Evolutionary conservation across 2,329 filamentous ascomycete genomes (phyloP).

Genomic region (Thielaviopsis euricoi): DNA sequence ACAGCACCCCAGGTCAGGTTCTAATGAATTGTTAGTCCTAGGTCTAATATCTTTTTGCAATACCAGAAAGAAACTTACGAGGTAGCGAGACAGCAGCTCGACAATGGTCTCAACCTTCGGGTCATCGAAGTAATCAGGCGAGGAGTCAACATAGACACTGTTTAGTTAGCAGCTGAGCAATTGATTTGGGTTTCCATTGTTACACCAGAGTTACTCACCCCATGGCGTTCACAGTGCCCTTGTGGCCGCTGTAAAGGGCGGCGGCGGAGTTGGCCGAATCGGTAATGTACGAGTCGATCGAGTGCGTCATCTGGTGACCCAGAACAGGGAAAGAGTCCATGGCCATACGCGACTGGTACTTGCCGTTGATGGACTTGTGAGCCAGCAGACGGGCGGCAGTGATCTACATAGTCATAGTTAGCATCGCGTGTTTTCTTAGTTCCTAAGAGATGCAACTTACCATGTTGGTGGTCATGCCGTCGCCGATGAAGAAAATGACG

Average conservation of each 20-base stretch:
- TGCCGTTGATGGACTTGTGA: conserved; percentile 71
- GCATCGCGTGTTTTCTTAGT: not conserved
- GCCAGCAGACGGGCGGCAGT: conserved; percentile 65
- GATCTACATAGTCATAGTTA: conserved; percentile 24
- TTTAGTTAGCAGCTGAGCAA: not conserved
- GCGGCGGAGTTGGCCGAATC: conserved; percentile 76
- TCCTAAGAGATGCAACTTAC: conserved; percentile 16
- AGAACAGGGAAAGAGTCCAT: conserved; percentile 75
- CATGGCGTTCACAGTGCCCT: conserved; percentile 67
- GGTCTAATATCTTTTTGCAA: not conserved
- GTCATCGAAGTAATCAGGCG: conserved; percentile 57
- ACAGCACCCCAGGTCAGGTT: conserved; percentile 48
- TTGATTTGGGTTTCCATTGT: not conserved
- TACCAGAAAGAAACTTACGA: conserved; percentile 28
- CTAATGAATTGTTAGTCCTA: conserved; percentile 14
- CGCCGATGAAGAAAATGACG: conserved; percentile 67
- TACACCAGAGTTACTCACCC: conserved; percentile 26
- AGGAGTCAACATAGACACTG: conserved; percentile 61
- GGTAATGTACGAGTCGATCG: conserved; percentile 70
- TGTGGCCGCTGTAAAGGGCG: conserved; percentile 68
- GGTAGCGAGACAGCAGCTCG: conserved; percentile 57
- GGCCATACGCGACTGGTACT: conserved; percentile 59
- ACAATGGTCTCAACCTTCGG: conserved; percentile 76
- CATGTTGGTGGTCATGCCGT: conserved; percentile 61
- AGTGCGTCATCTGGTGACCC: conserved; percentile 81